Evolutionary conservation across 2,329 filamentous ascomycete genomes (phyloP).

Genomic region (Penicillium frequentans): DNA sequence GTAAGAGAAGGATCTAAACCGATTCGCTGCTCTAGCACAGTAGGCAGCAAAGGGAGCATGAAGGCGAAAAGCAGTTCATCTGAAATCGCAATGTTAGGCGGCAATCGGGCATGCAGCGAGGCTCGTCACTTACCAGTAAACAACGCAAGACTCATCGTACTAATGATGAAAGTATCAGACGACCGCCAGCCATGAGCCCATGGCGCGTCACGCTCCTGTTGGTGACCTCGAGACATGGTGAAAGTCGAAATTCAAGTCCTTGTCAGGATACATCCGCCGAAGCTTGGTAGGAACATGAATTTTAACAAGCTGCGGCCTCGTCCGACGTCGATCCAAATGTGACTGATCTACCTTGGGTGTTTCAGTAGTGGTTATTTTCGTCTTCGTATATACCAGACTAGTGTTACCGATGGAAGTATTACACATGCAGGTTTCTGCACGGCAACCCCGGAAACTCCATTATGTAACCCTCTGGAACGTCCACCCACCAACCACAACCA

Average conservation of each 20-base stretch:
- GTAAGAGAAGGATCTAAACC: slow-evolving; percentile 10
- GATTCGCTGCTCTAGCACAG: slow-evolving; percentile 18
- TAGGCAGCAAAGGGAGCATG: slow-evolving; percentile 21
- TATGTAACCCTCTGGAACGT: no score
- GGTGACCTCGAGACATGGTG: not conserved
- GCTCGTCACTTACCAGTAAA: slow-evolving; percentile 14
- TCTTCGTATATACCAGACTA: no score
- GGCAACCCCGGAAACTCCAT: no score
- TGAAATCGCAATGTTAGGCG: not conserved
- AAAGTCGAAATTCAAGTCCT: not conserved
- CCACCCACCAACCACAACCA: no score
- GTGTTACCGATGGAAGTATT: no score
- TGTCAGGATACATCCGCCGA: not conserved
- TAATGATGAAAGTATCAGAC: slow-evolving; percentile 18
- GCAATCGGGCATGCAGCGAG: not conserved
- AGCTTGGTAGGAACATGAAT: no score
- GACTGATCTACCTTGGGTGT: no score
- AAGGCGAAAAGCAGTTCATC: slow-evolving; percentile 23
- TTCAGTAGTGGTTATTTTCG: no score
- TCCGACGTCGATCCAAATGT: no score
- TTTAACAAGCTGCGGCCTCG: no score
- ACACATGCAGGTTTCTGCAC: no score
- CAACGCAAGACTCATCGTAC: slow-evolving; percentile 17
- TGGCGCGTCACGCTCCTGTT: not conserved
- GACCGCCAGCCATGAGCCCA: slow-evolving; percentile 19